Evolutionary conservation across 805 yeast genomes (phyloP).

Genomic region (Vanderwaltozyma tropicalis): DNA sequence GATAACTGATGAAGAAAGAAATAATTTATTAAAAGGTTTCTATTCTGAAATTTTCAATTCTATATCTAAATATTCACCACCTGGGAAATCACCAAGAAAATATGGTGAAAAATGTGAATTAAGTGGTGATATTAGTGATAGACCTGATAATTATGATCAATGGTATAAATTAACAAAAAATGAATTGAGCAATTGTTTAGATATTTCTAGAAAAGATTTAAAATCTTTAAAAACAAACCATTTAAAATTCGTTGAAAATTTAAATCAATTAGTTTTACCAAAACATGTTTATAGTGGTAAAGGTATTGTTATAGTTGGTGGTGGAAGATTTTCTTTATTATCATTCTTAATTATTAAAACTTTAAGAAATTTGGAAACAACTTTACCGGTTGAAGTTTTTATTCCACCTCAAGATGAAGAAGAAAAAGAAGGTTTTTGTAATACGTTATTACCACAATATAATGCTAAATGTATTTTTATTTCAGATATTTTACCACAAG

Average conservation of each 20-base stretch:
- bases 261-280: slow-evolving; percentile 11
- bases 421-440: slow-evolving; percentile 55
- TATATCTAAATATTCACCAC: slow-evolving; percentile 17
- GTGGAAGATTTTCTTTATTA: slow-evolving; percentile 68
- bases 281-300: slow-evolving; percentile 30
- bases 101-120: slow-evolving; percentile 13
- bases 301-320: slow-evolving; percentile 57
- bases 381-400: slow-evolving; percentile 67
- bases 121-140: slow-evolving; percentile 16
- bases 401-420: slow-evolving; percentile 57
- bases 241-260: slow-evolving; percentile 10
- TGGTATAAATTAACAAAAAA: slow-evolving; percentile 15
- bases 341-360: slow-evolving; percentile 55
- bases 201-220: slow-evolving; percentile 11
- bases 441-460: slow-evolving; percentile 43
- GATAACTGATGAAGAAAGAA: too few relatives aligned
- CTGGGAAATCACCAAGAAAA: slow-evolving; percentile 14
- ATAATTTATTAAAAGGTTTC: slow-evolving; percentile 13
- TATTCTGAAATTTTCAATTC: slow-evolving; percentile 18
- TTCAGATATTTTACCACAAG: slow-evolving; percentile 42
- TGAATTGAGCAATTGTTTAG: slow-evolving; percentile 17
- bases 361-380: slow-evolving; percentile 45
- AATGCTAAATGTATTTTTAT: slow-evolving; percentile 53
- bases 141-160: slow-evolving; percentile 14
- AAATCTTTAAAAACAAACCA: slow-evolving; percentile 14